phyloP scores from a whole-genome alignment of 345 rosid genomes.

The Rubroshorea leprosula region DNA sequence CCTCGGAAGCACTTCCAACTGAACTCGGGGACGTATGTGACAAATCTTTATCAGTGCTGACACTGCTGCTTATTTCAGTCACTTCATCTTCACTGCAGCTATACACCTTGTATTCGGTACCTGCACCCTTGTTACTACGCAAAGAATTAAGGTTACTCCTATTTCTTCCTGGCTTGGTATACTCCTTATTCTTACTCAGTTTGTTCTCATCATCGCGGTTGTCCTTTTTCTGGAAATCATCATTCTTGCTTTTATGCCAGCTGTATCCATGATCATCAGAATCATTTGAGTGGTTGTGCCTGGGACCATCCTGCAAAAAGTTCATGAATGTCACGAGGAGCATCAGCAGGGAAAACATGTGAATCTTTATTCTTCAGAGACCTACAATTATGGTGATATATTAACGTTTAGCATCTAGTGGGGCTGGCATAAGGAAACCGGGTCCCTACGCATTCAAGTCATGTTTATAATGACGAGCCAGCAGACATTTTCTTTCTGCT shows the following conservation, averaged over 20 bases:
- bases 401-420: too few species aligned
- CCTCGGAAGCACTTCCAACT: conserved; percentile 35
- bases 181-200: conserved; percentile 1
- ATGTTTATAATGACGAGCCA: too few species aligned
- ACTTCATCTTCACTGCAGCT: conserved; percentile 47
- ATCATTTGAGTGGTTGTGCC: conserved; percentile 5
- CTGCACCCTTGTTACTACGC: conserved; percentile 18
- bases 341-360: background rate
- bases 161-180: conserved; percentile 16
- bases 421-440: too few species aligned
- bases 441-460: too few species aligned
- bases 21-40: conserved; percentile 39
- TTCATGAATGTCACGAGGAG: background rate
- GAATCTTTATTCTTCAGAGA: too few species aligned
- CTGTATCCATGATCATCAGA: conserved; percentile 13
- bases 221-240: conserved; percentile 12
- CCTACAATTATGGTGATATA: too few species aligned
- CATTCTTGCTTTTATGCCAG: conserved; percentile 17
- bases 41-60: conserved; percentile 19
- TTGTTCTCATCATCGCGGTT: conserved; percentile 7
- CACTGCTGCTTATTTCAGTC: background rate
- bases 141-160: conserved; percentile 14
- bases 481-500: too few species aligned
- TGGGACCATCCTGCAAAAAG: conserved; percentile 22
- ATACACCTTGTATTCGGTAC: conserved; percentile 18